phyloP scores from a whole-genome alignment of 2,329 filamentous ascomycete species.

The Xylaria sp. region DNA sequence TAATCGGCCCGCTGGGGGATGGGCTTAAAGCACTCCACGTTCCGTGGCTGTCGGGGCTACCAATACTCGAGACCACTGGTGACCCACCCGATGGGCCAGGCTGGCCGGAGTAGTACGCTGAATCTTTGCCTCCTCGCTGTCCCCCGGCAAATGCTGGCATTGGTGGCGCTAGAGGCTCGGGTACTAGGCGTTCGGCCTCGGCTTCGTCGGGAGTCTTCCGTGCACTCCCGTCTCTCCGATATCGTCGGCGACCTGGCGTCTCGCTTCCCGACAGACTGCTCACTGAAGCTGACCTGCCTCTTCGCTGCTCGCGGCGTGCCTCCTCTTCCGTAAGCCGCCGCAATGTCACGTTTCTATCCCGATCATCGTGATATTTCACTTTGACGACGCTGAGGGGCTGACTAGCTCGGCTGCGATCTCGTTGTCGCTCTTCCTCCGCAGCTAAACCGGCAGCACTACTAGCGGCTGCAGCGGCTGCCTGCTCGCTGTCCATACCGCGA shows the following conservation, averaged over 20 bases:
- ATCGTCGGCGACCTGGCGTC: constrained; percentile 60
- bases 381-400: constrained; percentile 68
- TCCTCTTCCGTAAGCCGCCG: constrained; percentile 71
- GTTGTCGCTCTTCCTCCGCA: constrained; percentile 57
- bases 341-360: constrained; percentile 69
- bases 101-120: constrained; percentile 69
- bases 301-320: constrained; percentile 56
- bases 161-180: constrained; percentile 62
- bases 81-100: constrained; percentile 56
- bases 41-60: constrained; percentile 59
- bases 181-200: constrained; percentile 57
- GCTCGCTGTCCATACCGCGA: constrained; percentile 58
- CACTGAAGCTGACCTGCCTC: constrained; percentile 61
- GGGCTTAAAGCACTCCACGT: constrained; percentile 66
- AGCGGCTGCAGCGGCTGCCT: constrained; percentile 60
- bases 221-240: constrained; percentile 65
- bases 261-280: constrained; percentile 70
- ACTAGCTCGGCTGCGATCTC: constrained; percentile 57
- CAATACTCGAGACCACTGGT: constrained; percentile 59
- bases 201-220: constrained; percentile 57
- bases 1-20: constrained; percentile 56
- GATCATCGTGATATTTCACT: constrained; percentile 69
- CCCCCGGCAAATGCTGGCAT: constrained; percentile 67
- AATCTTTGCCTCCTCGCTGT: constrained; percentile 65
- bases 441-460: constrained; percentile 61